Evolutionary conservation across 345 rosid species (phyloP).

Genomic region (Citrus australasica): DNA sequence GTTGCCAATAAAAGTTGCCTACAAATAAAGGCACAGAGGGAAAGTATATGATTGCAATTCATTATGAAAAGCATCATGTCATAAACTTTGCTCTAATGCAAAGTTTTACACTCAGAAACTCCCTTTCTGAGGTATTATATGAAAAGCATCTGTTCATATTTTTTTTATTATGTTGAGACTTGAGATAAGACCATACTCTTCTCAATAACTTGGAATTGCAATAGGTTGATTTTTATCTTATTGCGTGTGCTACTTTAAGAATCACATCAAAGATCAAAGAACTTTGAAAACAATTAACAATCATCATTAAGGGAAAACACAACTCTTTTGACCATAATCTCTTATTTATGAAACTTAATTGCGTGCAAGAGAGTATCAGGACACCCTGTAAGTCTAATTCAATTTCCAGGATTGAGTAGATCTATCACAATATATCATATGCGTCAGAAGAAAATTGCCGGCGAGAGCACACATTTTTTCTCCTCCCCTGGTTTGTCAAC

Average conservation of each 20-base stretch:
- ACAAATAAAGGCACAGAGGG: neutral
- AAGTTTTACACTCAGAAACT: neutral
- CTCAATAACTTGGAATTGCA: neutral
- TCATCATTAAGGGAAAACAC: neutral
- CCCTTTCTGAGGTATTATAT: neutral
- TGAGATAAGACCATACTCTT: neutral
- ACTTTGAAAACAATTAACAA: neutral
- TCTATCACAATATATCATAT: neutral
- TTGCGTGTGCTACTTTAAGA: neutral
- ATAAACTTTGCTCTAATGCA: neutral
- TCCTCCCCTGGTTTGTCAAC: neutral
- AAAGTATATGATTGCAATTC: neutral
- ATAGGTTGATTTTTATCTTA: neutral
- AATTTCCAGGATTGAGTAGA: neutral
- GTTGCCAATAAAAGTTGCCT: neutral
- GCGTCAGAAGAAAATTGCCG: neutral
- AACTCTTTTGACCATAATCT: neutral
- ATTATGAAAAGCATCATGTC: too few relatives aligned
- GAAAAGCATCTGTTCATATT: neutral
- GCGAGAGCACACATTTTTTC: neutral
- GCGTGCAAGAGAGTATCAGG: neutral
- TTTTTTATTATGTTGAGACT: too few relatives aligned
- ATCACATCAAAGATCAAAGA: neutral
- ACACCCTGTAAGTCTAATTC: neutral
- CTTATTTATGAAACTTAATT: neutral